Percentiles rank a stretch among this genome's conserved stretches.
phyloP scores from a whole-genome alignment of 805 yeast species.

The Saturnispora sanitii region DNA sequence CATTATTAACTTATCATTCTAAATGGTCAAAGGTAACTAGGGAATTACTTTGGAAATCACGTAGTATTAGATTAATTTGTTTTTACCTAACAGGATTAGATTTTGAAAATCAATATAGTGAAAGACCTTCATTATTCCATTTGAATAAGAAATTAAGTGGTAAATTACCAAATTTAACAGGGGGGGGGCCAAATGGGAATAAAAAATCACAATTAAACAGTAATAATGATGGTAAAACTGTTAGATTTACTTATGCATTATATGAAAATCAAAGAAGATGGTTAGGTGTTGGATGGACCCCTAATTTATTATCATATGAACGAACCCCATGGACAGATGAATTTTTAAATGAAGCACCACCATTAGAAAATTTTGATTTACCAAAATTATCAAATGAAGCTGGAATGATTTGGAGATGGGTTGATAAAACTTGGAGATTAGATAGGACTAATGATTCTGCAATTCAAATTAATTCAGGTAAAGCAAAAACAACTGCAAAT shows the following conservation, averaged over 20 bases:
- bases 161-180: conserved; percentile 5
- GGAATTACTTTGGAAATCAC: conserved; percentile 75
- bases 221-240: conserved; percentile 30
- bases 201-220: too few relatives aligned
- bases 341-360: conserved; percentile 73
- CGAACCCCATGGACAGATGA: conserved; percentile 97
- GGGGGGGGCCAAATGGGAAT: too few relatives aligned
- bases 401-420: conserved; percentile 89
- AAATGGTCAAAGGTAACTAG: conserved; percentile 77
- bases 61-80: conserved; percentile 54
- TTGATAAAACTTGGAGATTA: conserved; percentile 83
- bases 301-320: conserved; percentile 83
- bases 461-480: conserved; percentile 55
- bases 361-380: conserved; percentile 67
- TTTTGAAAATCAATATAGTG: conserved; percentile 33
- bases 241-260: conserved; percentile 81
- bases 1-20: conserved; percentile 75
- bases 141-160: conserved; percentile 36
- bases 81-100: conserved; percentile 86
- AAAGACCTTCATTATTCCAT: conserved; percentile 35
- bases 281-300: conserved; percentile 98
- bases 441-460: conserved; percentile 87
- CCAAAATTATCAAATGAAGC: conserved; percentile 50
- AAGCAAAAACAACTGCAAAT: conserved; percentile 50
- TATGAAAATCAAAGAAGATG: conserved; percentile 95